A percentile compares a stretch with the other conserved stretches of the same genome.
phyloP scores from a whole-genome alignment of 2,329 filamentous ascomycete genomes.

The Ceratocystis lukuohia region DNA sequence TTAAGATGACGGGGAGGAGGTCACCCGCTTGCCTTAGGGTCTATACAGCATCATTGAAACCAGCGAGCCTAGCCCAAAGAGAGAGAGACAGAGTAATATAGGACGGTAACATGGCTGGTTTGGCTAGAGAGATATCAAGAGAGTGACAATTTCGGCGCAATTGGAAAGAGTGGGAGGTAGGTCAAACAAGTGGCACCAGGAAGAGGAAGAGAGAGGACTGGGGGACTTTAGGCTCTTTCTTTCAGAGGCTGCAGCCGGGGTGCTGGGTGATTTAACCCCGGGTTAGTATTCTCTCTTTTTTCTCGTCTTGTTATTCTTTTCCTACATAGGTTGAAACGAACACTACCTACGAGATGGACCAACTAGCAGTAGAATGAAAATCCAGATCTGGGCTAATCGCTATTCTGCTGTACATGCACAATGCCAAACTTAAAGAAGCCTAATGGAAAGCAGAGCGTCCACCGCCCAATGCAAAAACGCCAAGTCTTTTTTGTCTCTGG shows the following conservation, averaged over 20 bases:
- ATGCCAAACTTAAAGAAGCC: too few species aligned
- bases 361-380: too few species aligned
- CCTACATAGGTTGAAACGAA: neutral
- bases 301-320: neutral
- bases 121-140: too few species aligned
- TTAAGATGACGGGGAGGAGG: neutral
- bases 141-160: too few species aligned
- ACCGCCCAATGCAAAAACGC: neutral
- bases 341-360: neutral
- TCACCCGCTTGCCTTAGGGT: neutral
- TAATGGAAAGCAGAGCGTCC: too few species aligned
- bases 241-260: neutral
- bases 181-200: neutral
- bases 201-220: neutral
- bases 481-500: too few species aligned
- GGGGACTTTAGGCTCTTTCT: conserved; percentile 1
- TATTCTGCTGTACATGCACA: too few species aligned
- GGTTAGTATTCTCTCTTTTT: neutral
- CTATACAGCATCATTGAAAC: neutral
- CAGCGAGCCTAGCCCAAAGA: neutral
- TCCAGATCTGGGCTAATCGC: too few species aligned
- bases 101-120: too few species aligned
- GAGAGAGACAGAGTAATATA: neutral
- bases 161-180: too few species aligned
- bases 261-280: conserved; percentile 1